These are phyloP conservation scores for Parascedosporium putredinis DNA, from an alignment of 2,329 filamentous ascomycete genomes.

Conservation along the genomic window DNA sequence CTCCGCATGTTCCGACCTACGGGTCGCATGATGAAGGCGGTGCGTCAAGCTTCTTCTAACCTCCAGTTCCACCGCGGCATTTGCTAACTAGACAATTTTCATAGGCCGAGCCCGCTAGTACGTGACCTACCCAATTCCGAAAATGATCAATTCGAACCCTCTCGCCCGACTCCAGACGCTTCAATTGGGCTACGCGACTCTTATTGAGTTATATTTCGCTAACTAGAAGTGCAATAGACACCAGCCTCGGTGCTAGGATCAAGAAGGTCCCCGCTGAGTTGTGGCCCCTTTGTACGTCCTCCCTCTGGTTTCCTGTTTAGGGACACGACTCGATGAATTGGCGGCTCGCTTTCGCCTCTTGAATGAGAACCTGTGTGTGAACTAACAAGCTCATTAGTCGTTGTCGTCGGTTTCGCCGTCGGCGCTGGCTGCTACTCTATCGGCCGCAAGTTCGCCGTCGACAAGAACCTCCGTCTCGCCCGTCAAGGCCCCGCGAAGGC, in stretches of 20 bases:
- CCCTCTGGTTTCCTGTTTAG: neutral
- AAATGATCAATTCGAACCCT: conserved; percentile 75
- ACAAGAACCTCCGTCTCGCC: conserved; percentile 84
- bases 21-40: conserved; percentile 48
- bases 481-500: conserved; percentile 48
- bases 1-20: conserved; percentile 59
- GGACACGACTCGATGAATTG: no score
- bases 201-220: neutral
- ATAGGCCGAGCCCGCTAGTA: conserved; percentile 1
- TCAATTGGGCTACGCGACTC: neutral
- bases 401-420: conserved; percentile 81
- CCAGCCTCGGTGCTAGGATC: neutral
- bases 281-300: conserved; percentile 70
- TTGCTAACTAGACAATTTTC: neutral
- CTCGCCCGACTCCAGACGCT: conserved; percentile 63
- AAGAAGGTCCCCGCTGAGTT: conserved; percentile 79
- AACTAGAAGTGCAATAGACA: neutral
- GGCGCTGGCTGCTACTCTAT: conserved; percentile 74
- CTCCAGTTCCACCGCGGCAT: conserved; percentile 11
- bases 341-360: neutral
- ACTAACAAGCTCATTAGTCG: conserved; percentile 38
- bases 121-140: neutral
- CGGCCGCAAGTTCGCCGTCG: conserved; percentile 69
- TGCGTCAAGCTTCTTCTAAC: conserved; percentile 59
- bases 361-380: neutral